Evolutionary conservation across 1,284 basidiomycete genomes (phyloP).

Genomic region (Anthracocystis panici-leucophaei): DNA sequence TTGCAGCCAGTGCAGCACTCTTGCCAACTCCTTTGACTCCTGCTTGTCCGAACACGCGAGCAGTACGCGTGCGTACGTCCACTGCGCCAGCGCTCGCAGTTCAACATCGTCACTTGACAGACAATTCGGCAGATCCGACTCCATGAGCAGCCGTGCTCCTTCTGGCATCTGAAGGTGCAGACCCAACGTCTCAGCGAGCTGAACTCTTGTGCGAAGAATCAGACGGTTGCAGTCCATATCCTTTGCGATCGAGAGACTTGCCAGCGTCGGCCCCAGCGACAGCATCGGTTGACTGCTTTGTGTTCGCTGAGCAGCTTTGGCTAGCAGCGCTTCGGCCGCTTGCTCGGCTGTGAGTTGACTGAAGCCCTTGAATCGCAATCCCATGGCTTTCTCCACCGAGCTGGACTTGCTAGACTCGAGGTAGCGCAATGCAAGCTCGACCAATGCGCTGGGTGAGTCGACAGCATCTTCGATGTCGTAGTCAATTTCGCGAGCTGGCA

Average conservation of each 20-base stretch:
- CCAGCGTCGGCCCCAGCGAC: slow-evolving; percentile 35
- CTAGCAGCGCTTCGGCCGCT: slow-evolving; percentile 27
- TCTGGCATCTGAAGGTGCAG: slow-evolving; percentile 36
- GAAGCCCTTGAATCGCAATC: slow-evolving; percentile 17
- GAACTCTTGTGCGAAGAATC: slow-evolving; percentile 20
- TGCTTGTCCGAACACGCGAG: slow-evolving; percentile 33
- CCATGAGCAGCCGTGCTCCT: slow-evolving; percentile 29
- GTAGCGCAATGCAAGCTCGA: slow-evolving; percentile 36
- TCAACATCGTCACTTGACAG: slow-evolving; percentile 32
- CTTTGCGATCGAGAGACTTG: slow-evolving; percentile 38
- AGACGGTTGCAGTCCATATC: slow-evolving; percentile 36
- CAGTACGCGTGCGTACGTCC: slow-evolving; percentile 42
- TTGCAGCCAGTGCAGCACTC: slow-evolving; percentile 30
- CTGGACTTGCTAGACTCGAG: slow-evolving; percentile 32
- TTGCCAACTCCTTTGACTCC: slow-evolving; percentile 13
- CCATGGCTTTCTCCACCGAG: slow-evolving; percentile 16
- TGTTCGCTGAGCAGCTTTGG: slow-evolving; percentile 20
- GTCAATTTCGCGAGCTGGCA: slow-evolving; percentile 10
- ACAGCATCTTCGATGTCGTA: slow-evolving; percentile 39
- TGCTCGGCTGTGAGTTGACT: slow-evolving; percentile 32
- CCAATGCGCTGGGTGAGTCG: slow-evolving; percentile 30
- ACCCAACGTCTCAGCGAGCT: slow-evolving; percentile 42
- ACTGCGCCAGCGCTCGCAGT: slow-evolving; percentile 34
- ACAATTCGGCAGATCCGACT: slow-evolving; percentile 31
- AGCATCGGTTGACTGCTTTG: slow-evolving; percentile 26